Percentiles rank a stretch among this genome's conserved stretches.
Conservation (phyloP, 495 filamentous ascomycete genomes). For the Penicillium samsonianum region DNA sequence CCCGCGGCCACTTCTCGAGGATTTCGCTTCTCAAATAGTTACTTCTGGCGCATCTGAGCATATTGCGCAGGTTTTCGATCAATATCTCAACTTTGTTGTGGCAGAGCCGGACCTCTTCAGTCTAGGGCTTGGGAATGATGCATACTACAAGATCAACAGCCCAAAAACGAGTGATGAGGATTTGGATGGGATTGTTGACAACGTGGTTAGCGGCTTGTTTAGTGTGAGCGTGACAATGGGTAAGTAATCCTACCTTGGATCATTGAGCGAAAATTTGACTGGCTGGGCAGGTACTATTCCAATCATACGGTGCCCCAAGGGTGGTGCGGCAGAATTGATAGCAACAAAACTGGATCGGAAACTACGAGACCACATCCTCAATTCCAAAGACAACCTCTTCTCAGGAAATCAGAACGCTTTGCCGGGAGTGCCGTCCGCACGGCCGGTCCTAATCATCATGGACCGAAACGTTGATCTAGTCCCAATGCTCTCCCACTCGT, state of each 20-base stretch:
- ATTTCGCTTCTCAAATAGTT: constrained; percentile 89
- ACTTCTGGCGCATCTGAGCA: constrained; percentile 79
- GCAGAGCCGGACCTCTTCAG: constrained; percentile 96
- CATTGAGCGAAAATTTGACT: neutral
- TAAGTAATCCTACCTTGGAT: constrained; percentile 32
- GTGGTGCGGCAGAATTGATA: constrained; percentile 92
- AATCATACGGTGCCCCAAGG: constrained; percentile 88
- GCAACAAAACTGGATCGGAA: constrained; percentile 92
- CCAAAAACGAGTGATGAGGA: constrained; percentile 86
- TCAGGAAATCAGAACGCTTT: constrained; percentile 53
- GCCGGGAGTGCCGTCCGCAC: constrained; percentile 64
- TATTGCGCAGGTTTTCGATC: constrained; percentile 91
- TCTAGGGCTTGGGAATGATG: constrained; percentile 82
- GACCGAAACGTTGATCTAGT: constrained; percentile 95
- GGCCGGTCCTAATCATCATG: constrained; percentile 84
- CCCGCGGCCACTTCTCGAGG: constrained; percentile 88
- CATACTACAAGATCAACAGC: constrained; percentile 95
- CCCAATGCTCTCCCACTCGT: constrained; percentile 98
- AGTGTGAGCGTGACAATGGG: constrained; percentile 98
- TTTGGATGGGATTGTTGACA: constrained; percentile 81
- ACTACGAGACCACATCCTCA: constrained; percentile 92
- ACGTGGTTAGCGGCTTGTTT: constrained; percentile 91
- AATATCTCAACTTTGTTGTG: constrained; percentile 97
- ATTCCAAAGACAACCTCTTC: constrained; percentile 96
- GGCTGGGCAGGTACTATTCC: constrained; percentile 71